Conservation (phyloP, 2,329 filamentous ascomycete species). For the Zasmidium cellare region DNA sequence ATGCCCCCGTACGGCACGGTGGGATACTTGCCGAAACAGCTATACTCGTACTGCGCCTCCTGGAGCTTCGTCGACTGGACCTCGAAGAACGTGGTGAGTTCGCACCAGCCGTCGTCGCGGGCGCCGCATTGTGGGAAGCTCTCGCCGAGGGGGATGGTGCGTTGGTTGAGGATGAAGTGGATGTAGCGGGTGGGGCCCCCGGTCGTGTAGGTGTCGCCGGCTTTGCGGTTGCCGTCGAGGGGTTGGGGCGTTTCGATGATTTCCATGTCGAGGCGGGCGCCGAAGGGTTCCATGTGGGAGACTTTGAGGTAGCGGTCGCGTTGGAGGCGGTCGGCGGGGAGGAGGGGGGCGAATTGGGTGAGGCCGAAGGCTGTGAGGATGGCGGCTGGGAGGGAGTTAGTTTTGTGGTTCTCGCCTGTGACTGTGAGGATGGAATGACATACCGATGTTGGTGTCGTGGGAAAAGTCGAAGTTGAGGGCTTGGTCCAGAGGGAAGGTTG, state of each 20-base stretch:
- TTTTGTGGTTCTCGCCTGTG: not conserved
- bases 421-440: not conserved
- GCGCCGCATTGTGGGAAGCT: conserved; percentile 67
- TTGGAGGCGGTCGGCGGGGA: conserved; percentile 58
- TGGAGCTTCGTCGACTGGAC: conserved; percentile 57
- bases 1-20: conserved; percentile 50
- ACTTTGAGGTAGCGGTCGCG: conserved; percentile 62
- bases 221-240: conserved; percentile 55
- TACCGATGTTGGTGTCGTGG: conserved; percentile 61
- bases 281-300: conserved; percentile 70
- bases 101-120: conserved; percentile 75
- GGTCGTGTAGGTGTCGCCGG: conserved; percentile 46
- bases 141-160: conserved; percentile 67
- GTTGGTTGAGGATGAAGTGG: conserved; percentile 68
- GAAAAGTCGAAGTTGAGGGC: conserved; percentile 75
- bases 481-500: conserved; percentile 73
- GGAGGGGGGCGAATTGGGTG: conserved; percentile 63
- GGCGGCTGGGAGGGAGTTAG: conserved; percentile 49
- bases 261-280: conserved; percentile 71
- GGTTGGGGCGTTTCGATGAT: conserved; percentile 68
- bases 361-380: conserved; percentile 73
- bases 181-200: conserved; percentile 63
- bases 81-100: conserved; percentile 66
- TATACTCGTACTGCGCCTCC: conserved; percentile 61
- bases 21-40: conserved; percentile 63